Evolutionary conservation across 305 asterid genomes (phyloP), one percentile per base, ranked within the genome.

Genomic region (Solanum chacoense): DNA sequence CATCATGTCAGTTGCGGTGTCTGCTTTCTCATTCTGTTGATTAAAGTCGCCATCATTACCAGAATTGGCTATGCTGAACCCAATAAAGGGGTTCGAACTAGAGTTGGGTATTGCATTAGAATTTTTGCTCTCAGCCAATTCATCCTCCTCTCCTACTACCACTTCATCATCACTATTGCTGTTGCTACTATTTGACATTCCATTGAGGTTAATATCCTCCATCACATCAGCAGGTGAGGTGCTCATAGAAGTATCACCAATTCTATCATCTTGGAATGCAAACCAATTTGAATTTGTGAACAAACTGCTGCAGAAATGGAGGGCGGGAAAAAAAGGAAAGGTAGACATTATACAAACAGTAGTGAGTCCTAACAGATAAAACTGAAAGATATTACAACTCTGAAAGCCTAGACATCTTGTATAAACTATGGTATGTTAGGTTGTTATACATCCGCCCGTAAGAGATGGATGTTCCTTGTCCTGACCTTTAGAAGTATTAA

Each of bases 281-380:
- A 98, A 98, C 99, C 99, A 98, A 93, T 98, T 95, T 91, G 99
- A 96, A 90, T 96, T 96, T 84, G 99, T 96, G 94, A 98, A 96
- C 95, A 98, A 92, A 87, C 98, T 96, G 96, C 93, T 87, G 94
- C 93, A 92, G 18, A 83, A 18, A 29, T 31, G 28, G 31, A 83
- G 71, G 3, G 12, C 20, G 10, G 42, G 86, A 31, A 11, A 81
- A 80, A 28, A 34, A 65, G 86, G 87, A 65, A n/a, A 86, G 75
- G 45, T 75, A 90, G 89, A 34, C 71, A 88, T 90, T 90, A 90
- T 14, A 85, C 55, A 67, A 87, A 14, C 85, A 38, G 86, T 83
- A 28, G 50, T n/a, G 91, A 37, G 75, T 26, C 38, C 55, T 65
- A 75, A 69, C 26, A 85, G 29, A 50, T 73, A 86, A 67, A 83